A percentile compares a stretch with the other conserved stretches of the same genome.
phyloP scores from a whole-genome alignment of 2,329 filamentous ascomycete species.

The Cladosporium sp. region DNA sequence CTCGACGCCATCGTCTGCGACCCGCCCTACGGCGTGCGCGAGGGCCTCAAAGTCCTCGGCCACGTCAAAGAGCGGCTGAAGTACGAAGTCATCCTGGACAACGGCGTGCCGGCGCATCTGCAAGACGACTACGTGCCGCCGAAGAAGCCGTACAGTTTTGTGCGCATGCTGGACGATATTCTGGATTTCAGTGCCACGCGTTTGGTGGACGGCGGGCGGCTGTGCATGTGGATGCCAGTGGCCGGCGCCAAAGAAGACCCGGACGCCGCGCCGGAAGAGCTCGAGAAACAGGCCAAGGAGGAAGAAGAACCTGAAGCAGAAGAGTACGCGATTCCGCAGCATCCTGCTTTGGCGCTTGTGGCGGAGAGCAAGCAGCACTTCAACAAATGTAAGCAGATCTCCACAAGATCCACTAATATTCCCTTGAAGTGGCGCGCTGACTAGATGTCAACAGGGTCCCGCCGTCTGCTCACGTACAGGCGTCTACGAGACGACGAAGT shows the following conservation, averaged over 20 bases:
- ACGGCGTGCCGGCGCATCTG: constrained; percentile 70
- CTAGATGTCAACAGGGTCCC: constrained; percentile 64
- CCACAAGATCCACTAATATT: background rate
- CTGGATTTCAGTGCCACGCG: constrained; percentile 76
- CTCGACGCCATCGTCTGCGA: constrained; percentile 94
- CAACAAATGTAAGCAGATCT: constrained; percentile 72
- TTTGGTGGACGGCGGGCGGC: constrained; percentile 74
- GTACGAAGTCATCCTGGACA: constrained; percentile 62
- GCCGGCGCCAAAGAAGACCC: constrained; percentile 52
- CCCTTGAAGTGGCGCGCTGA: constrained; percentile 9
- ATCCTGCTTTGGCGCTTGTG: constrained; percentile 73
- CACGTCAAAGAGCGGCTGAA: constrained; percentile 59
- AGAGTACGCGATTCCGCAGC: constrained; percentile 74
- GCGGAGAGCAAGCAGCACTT: constrained; percentile 83
- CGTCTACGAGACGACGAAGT: constrained; percentile 64
- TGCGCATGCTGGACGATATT: constrained; percentile 87
- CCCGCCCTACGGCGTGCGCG: constrained; percentile 91
- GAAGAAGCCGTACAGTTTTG: constrained; percentile 89
- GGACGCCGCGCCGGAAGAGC: constrained; percentile 18
- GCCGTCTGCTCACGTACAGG: constrained; percentile 83
- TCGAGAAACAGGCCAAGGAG: constrained; percentile 56
- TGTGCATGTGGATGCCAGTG: constrained; percentile 98
- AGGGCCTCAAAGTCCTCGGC: constrained; percentile 86
- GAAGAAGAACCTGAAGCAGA: constrained; percentile 32
- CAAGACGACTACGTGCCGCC: constrained; percentile 76